Evolutionary conservation across 73 alveolate genomes (phyloP).

Genomic region (Paramecium biaurelia): DNA sequence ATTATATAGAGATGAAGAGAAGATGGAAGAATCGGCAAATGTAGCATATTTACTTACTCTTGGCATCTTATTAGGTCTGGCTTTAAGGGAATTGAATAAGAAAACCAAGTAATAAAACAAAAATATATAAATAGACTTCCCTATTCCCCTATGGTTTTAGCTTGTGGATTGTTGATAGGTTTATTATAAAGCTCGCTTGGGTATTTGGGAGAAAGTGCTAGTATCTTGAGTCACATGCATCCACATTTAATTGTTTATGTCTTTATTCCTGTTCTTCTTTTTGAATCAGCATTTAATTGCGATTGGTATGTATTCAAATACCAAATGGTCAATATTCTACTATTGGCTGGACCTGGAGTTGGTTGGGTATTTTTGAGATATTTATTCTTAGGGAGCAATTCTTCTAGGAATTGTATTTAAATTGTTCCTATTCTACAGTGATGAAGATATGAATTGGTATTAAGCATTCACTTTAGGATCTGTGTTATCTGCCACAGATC

Average conservation of each 20-base stretch:
- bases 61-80: constrained; percentile 42
- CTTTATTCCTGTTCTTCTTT: constrained; percentile 64
- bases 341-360: constrained; percentile 66
- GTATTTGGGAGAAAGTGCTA: constrained; percentile 55
- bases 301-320: constrained; percentile 67
- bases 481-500: constrained; percentile 77
- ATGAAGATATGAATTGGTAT: constrained; percentile 69
- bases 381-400: constrained; percentile 55
- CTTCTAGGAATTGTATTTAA: constrained; percentile 66
- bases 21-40: constrained; percentile 21
- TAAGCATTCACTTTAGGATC: constrained; percentile 74
- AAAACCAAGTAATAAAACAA: neutral
- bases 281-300: constrained; percentile 67
- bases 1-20: constrained; percentile 33
- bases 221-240: constrained; percentile 60
- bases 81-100: constrained; percentile 34
- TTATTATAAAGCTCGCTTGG: constrained; percentile 28
- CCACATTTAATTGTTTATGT: constrained; percentile 62
- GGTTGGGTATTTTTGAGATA: neutral
- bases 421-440: constrained; percentile 60
- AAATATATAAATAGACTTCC: constrained; percentile 36
- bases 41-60: constrained; percentile 16
- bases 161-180: constrained; percentile 63
- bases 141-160: constrained; percentile 65
- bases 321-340: constrained; percentile 44